These are phyloP conservation scores for Leishmania gerbilli DNA, from an alignment of 208 protist genomes.

Conservation along the genomic window DNA sequence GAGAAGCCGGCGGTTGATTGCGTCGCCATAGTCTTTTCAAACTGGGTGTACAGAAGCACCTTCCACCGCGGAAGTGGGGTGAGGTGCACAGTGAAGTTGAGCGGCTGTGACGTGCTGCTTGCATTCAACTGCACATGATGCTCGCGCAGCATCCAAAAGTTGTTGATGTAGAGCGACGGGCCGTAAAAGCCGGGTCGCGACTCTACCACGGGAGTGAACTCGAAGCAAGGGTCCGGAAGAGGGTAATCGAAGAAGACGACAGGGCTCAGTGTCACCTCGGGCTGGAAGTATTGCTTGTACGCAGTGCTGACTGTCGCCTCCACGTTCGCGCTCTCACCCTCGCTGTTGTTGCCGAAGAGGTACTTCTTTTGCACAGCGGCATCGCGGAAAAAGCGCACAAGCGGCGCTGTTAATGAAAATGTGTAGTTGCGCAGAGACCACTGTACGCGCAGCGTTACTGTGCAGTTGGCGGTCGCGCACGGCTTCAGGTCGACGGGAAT, in stretches of 20 bases:
- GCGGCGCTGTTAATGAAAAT: conserved; percentile 21
- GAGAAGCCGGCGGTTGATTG: conserved; percentile 71
- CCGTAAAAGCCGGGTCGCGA: conserved; percentile 54
- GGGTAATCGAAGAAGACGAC: conserved; percentile 74
- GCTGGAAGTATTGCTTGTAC: conserved; percentile 53
- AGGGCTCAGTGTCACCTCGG: conserved; percentile 65
- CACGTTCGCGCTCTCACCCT: background rate
- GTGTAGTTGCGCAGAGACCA: conserved; percentile 30
- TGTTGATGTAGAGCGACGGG: conserved; percentile 93
- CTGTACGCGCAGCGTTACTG: conserved; percentile 20
- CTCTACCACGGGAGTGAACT: conserved; percentile 43
- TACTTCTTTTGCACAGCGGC: conserved; percentile 33
- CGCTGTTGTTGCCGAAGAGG: conserved; percentile 21
- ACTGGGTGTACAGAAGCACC: conserved; percentile 74
- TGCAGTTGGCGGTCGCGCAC: conserved; percentile 33
- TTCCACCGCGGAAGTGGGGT: conserved; percentile 63
- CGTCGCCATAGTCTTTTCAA: conserved; percentile 76
- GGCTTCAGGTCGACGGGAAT: conserved; percentile 26
- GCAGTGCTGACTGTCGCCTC: background rate
- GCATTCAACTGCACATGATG: conserved; percentile 83
- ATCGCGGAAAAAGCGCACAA: conserved; percentile 28
- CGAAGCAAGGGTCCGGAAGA: conserved; percentile 41
- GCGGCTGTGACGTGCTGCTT: conserved; percentile 45
- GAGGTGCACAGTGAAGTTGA: conserved; percentile 66
- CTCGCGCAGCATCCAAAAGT: conserved; percentile 94